Evolutionary conservation across 164 flowering plant genomes (phyloP).

Genomic region (Saururus chinensis): DNA sequence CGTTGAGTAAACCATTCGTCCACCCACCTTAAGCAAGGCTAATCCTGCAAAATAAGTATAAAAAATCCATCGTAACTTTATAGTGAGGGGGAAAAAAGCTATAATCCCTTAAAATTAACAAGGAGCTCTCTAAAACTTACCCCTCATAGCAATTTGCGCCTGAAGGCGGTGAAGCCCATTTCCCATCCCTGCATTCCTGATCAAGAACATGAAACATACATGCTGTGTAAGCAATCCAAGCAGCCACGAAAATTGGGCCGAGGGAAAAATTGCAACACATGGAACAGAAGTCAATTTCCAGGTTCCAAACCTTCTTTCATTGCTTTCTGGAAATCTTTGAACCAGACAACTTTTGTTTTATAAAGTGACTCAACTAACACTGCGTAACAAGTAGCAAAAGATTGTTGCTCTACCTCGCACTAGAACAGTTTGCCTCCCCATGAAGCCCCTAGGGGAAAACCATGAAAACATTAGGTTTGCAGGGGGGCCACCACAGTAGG

Average conservation of each 20-base stretch:
- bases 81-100: not conserved
- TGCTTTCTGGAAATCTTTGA: too few species aligned
- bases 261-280: not conserved
- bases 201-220: not conserved
- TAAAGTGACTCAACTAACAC: too few species aligned
- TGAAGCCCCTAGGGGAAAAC: too few species aligned
- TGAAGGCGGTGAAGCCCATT: constrained; percentile 89
- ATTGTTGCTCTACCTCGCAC: too few species aligned
- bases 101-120: not conserved
- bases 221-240: not conserved
- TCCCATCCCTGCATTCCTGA: constrained; percentile 89
- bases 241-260: constrained; percentile 10
- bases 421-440: too few species aligned
- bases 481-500: too few species aligned
- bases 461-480: too few species aligned
- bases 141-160: constrained; percentile 84
- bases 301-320: too few species aligned
- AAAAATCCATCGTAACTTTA: not conserved
- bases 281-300: too few species aligned
- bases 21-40: constrained; percentile 87
- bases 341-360: too few species aligned
- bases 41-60: constrained; percentile 37
- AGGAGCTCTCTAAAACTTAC: constrained; percentile 21
- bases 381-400: too few species aligned
- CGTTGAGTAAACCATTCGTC: constrained; percentile 96